Conservation (phyloP, 345 rosid species). For the Geranium rotundifolium region DNA sequence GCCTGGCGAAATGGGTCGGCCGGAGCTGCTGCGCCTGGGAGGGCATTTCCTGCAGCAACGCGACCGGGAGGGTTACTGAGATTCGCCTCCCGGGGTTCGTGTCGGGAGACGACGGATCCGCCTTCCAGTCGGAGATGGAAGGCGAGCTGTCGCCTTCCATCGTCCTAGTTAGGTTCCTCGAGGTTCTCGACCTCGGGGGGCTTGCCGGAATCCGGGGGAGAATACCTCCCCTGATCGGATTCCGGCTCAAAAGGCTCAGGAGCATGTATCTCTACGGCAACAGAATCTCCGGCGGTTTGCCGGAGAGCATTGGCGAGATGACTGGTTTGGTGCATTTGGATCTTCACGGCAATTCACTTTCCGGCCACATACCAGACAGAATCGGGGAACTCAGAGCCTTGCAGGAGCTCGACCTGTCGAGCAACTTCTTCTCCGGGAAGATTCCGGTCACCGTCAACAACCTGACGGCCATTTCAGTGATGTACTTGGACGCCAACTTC, state of each 20-base stretch:
- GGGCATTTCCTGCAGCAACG: slow-evolving; percentile 32
- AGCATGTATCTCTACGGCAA: slow-evolving; percentile 39
- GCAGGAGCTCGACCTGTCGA: slow-evolving; percentile 39
- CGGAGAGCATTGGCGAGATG: slow-evolving; percentile 43
- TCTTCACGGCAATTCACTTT: slow-evolving; percentile 29
- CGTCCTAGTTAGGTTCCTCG: slow-evolving; percentile 25
- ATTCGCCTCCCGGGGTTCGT: slow-evolving; percentile 38
- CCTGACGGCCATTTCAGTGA: slow-evolving; percentile 23
- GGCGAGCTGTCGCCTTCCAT: slow-evolving; percentile 38
- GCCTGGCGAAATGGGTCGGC: slow-evolving; percentile 36
- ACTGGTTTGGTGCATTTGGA: slow-evolving; percentile 30
- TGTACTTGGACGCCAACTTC: slow-evolving; percentile 31
- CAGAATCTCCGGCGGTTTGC: slow-evolving; percentile 31
- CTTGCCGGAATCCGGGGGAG: slow-evolving; percentile 29
- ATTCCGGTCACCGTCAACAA: slow-evolving; percentile 29
- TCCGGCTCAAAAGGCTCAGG: slow-evolving; percentile 22
- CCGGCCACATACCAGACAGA: slow-evolving; percentile 28
- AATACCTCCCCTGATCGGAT: slow-evolving; percentile 35
- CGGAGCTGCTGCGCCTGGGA: slow-evolving; percentile 36
- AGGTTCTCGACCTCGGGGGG: slow-evolving; percentile 48
- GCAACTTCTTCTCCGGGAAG: slow-evolving; percentile 25
- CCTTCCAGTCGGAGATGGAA: slow-evolving; percentile 34
- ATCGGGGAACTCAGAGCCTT: slow-evolving; percentile 28
- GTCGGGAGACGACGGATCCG: slow-evolving; percentile 14
- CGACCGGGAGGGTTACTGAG: slow-evolving; percentile 32